A percentile compares a stretch with the other conserved stretches of the same genome.
Evolutionary conservation across 73 alveolate genomes (phyloP).

Genomic region (Paramecium caudatum): DNA sequence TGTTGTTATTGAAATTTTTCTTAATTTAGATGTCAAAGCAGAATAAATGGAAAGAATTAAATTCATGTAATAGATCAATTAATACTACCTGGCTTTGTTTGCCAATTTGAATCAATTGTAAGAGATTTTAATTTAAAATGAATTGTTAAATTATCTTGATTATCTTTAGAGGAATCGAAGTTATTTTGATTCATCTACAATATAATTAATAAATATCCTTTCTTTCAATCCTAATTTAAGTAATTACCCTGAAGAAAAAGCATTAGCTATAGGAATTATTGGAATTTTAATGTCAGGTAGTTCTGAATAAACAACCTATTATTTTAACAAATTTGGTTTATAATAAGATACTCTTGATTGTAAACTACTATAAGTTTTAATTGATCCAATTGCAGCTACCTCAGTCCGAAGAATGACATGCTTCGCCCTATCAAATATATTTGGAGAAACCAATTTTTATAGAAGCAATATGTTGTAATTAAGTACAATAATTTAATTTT

Average conservation of each 20-base stretch:
- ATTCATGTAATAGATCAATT: not conserved
- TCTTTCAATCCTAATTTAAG: conserved; percentile 1
- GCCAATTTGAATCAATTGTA: not conserved
- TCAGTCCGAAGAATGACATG: conserved; percentile 20
- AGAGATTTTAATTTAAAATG: not conserved
- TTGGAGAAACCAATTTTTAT: conserved; percentile 16
- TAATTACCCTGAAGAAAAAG: not conserved
- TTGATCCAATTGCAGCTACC: not conserved
- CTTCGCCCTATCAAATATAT: conserved; percentile 18
- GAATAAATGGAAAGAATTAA: not conserved
- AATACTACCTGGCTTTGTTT: not conserved
- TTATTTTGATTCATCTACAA: not conserved
- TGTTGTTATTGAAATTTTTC: not conserved
- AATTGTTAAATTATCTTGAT: not conserved
- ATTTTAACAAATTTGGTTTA: conserved; percentile 21
- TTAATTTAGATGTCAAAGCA: not conserved
- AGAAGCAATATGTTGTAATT: not conserved
- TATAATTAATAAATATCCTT: not conserved
- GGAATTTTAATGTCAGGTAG: conserved; percentile 18
- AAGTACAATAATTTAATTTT: not conserved
- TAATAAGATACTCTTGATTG: not conserved
- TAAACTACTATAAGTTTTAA: conserved; percentile 12
- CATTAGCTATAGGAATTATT: conserved; percentile 4
- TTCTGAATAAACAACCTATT: not conserved
- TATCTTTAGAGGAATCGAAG: not conserved